phyloP scores from a whole-genome alignment of 2,329 filamentous ascomycete species.

The Endothia cerciana region DNA sequence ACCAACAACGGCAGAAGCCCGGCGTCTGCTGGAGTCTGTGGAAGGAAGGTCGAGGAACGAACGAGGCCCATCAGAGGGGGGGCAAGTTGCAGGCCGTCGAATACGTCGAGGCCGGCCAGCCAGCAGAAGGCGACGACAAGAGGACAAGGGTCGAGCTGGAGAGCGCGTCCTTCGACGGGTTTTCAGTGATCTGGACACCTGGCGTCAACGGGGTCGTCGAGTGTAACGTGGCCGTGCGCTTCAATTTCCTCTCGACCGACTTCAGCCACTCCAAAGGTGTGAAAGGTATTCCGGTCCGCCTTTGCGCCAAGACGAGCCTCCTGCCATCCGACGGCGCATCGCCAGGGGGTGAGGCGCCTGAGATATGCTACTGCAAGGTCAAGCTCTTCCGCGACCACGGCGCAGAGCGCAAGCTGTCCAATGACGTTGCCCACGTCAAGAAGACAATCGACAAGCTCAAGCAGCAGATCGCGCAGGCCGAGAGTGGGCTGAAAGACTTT shows the following conservation, averaged over 20 bases:
- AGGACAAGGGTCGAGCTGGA: slow-evolving; percentile 72
- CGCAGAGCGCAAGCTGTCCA: slow-evolving; percentile 91
- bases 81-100: slow-evolving; percentile 94
- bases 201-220: slow-evolving; percentile 70
- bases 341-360: slow-evolving; percentile 53
- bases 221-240: slow-evolving; percentile 86
- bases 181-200: slow-evolving; percentile 87
- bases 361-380: slow-evolving; percentile 94
- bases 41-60: slow-evolving; percentile 96
- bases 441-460: slow-evolving; percentile 96
- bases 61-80: slow-evolving; percentile 90
- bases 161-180: slow-evolving; percentile 86
- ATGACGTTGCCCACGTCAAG: slow-evolving; percentile 92
- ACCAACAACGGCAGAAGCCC: slow-evolving; percentile 82
- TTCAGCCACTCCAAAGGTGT: slow-evolving; percentile 99
- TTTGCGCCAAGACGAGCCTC: slow-evolving; percentile 87
- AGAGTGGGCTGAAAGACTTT: slow-evolving; percentile 69
- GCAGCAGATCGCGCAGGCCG: slow-evolving; percentile 84
- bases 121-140: slow-evolving; percentile 65
- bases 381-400: slow-evolving; percentile 97
- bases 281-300: slow-evolving; percentile 91
- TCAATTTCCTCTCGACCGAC: slow-evolving; percentile 98
- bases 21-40: slow-evolving; percentile 75
- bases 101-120: slow-evolving; percentile 73
- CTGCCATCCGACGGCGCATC: slow-evolving; percentile 52